phyloP scores from a whole-genome alignment of 2,329 filamentous ascomycete species.

The Ascochyta fabae region DNA sequence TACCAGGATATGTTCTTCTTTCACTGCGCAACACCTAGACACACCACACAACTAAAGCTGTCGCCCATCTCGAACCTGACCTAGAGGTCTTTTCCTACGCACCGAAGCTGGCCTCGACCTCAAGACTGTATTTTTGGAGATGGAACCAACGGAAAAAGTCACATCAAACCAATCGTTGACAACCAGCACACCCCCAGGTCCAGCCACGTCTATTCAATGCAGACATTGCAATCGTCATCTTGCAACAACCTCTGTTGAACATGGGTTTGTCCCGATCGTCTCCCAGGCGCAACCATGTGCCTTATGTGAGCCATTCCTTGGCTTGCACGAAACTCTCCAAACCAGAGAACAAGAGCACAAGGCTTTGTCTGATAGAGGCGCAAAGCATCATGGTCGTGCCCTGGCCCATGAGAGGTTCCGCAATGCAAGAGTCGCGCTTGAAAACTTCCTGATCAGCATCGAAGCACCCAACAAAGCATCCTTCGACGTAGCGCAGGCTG shows the following conservation, averaged over 20 bases:
- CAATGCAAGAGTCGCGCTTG: slow-evolving; percentile 18
- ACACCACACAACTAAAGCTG: neutral
- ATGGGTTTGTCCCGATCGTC: neutral
- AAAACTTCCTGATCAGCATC: slow-evolving; percentile 36
- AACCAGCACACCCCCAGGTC: neutral
- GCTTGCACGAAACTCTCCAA: slow-evolving; percentile 2
- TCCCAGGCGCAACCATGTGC: neutral
- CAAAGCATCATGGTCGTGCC: slow-evolving; percentile 9
- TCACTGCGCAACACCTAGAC: slow-evolving; percentile 1
- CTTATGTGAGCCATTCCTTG: slow-evolving; percentile 8
- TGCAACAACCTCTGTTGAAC: slow-evolving; percentile 1
- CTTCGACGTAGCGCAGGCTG: neutral
- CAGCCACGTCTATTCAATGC: slow-evolving; percentile 5
- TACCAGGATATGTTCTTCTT: slow-evolving; percentile 12
- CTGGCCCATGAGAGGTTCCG: neutral
- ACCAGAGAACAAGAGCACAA: slow-evolving; percentile 2
- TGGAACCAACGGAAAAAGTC: neutral
- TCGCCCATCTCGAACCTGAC: neutral
- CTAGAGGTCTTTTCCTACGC: neutral
- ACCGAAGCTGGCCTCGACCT: neutral
- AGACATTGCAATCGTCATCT: slow-evolving; percentile 5
- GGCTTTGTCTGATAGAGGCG: slow-evolving; percentile 7
- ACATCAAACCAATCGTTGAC: neutral
- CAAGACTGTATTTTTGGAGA: neutral
- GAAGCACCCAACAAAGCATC: slow-evolving; percentile 17